A percentile compares a stretch with the other conserved stretches of the same genome.
phyloP scores from a whole-genome alignment of 345 rosid genomes.

The Adansonia digitata region DNA sequence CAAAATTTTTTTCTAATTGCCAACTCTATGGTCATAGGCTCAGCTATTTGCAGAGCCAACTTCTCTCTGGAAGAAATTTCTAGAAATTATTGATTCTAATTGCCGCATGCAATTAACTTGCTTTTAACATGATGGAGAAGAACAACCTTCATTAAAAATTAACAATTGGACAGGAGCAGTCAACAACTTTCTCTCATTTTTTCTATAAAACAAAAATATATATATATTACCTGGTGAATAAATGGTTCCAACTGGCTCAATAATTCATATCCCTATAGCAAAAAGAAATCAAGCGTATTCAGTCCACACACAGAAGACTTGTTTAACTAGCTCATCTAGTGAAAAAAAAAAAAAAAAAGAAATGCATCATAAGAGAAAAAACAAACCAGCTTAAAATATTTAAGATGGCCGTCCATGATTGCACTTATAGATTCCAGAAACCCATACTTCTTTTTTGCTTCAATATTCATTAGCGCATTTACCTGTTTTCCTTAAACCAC shows the following conservation, averaged over 20 bases:
- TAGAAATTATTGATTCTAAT: background rate
- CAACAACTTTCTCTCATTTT: background rate
- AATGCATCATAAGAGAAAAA: background rate
- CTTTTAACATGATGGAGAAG: background rate
- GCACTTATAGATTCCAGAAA: slow-evolving; percentile 89
- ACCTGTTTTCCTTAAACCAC: slow-evolving; percentile 77
- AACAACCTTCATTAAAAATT: background rate
- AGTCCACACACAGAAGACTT: slow-evolving; percentile 8
- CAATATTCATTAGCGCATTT: slow-evolving; percentile 66
- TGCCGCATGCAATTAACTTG: background rate
- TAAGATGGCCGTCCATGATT: slow-evolving; percentile 85
- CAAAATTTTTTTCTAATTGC: background rate
- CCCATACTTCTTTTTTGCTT: slow-evolving; percentile 82
- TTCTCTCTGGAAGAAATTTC: background rate
- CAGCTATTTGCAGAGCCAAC: background rate
- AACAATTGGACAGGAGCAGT: background rate
- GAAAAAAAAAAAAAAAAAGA: slow-evolving; percentile 13
- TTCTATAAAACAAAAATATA: background rate
- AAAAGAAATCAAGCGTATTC: slow-evolving; percentile 28
- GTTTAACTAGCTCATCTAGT: slow-evolving; percentile 3
- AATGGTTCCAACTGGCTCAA: slow-evolving; percentile 75
- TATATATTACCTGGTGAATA: slow-evolving; percentile 65
- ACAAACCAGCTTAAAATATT: slow-evolving; percentile 75
- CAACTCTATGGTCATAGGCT: background rate
- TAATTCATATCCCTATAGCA: slow-evolving; percentile 59